Conservation (phyloP, 805 yeast species). For the Myxozyma lipomycoides region DNA sequence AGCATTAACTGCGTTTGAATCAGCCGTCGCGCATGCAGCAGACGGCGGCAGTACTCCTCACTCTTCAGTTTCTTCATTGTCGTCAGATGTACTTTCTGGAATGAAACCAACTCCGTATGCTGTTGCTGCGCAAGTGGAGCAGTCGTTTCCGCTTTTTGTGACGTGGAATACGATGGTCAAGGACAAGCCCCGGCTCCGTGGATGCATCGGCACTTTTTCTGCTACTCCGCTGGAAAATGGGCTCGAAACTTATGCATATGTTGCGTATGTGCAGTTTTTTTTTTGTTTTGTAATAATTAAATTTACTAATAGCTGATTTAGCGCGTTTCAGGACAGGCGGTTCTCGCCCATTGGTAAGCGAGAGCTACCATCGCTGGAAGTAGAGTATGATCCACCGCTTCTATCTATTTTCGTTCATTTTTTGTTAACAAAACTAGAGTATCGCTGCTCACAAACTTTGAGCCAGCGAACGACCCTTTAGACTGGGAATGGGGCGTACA, state of each 20-base stretch:
- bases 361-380: slow-evolving; percentile 53
- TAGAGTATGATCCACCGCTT: slow-evolving; percentile 38
- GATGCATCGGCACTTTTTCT: slow-evolving; percentile 90
- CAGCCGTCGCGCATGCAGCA: neutral
- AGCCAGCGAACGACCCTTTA: slow-evolving; percentile 46
- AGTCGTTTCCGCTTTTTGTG: slow-evolving; percentile 64
- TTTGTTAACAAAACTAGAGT: slow-evolving; percentile 39
- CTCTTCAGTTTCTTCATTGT: slow-evolving; percentile 1
- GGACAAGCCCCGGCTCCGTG: slow-evolving; percentile 51
- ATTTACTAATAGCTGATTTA: slow-evolving; percentile 17
- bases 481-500: slow-evolving; percentile 83
- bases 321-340: slow-evolving; percentile 74
- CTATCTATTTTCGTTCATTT: neutral
- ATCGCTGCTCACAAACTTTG: slow-evolving; percentile 61
- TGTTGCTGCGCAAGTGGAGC: neutral
- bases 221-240: slow-evolving; percentile 54
- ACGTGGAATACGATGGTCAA: slow-evolving; percentile 61
- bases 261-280: slow-evolving; percentile 39
- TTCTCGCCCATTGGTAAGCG: slow-evolving; percentile 56
- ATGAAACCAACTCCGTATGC: neutral
- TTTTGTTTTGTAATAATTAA: slow-evolving; percentile 5
- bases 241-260: slow-evolving; percentile 55
- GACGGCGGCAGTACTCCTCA: neutral
- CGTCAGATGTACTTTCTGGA: slow-evolving; percentile 3
- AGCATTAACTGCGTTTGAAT: slow-evolving; percentile 18